Base-by-base conservation (phyloP, 2,329 filamentous ascomycete species). In the Trichoderma polysporum region DNA sequence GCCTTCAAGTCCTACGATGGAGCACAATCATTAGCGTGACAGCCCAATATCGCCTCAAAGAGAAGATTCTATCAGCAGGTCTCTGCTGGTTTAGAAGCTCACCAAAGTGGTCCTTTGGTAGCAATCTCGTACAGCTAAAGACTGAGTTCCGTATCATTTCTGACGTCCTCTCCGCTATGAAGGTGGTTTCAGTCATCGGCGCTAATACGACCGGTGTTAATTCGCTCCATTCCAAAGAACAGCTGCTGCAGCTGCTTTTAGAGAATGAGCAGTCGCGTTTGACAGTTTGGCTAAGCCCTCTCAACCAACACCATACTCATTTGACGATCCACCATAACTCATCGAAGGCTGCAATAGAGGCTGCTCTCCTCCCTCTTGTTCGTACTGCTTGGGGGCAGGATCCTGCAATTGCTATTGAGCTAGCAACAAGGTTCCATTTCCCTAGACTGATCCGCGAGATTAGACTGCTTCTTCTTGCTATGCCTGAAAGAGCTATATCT, bases 81-180 rank as follows among this genome's bases (percentile, higher is more conserved):
- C 82, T 99, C 35, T 88, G 86, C 69, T 99, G 96, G 96, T 99
- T 99, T 78, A 87, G 85, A 45, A 87, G 89, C 71, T 83, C 92
- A 6, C 92, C 94, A 15, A 88, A 89, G 71, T 99, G 95, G 94
- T 97, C 95, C 0, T 98, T 95, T 78, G 95, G 95, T 66, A 95
- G 94, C 73, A 99, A 97, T 75, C 87, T 92, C 57, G 81, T 99
- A 17, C 95, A 99, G 76, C 83, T 98, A 60, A 98, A 97, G 81
- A 94, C 96, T 0, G 95, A 99, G 79, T 88, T 93, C 37, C 90
- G 91, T 71, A 82, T 97, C 19, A 85, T 98, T 45, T 85, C 85
- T 7, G 93, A 97, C 75, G 89, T 97, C 39, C 82, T 90, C 57
- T 77, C 80, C 12, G 86, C 89, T 15, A 79, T 99, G 69, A 88